Evolutionary conservation across 371 early-diverging fungal species (phyloP).

Genomic region (Dipsacomyces acuminosporus): DNA sequence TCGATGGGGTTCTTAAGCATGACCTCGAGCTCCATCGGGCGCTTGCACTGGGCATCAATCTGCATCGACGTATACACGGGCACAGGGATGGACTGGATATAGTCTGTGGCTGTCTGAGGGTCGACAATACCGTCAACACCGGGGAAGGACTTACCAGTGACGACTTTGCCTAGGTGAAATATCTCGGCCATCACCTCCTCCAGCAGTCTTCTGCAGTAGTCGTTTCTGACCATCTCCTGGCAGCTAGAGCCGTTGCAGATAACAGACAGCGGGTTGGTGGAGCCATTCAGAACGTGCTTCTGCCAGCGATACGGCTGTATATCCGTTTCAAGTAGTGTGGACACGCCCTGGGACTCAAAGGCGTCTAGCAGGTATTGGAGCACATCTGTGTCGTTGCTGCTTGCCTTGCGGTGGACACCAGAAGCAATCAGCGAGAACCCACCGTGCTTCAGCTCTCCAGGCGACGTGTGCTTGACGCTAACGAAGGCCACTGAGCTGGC

Average conservation of each 20-base stretch:
- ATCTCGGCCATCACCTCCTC: conserved; percentile 61
- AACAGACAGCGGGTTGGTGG: conserved; percentile 72
- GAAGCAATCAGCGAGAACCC: conserved; percentile 42
- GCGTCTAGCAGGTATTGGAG: conserved; percentile 43
- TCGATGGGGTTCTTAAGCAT: conserved; percentile 42
- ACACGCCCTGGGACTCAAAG: conserved; percentile 54
- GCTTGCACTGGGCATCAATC: conserved; percentile 37
- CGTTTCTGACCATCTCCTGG: conserved; percentile 54
- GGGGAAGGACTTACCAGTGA: conserved; percentile 39
- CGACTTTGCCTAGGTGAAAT: conserved; percentile 48
- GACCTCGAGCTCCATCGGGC: conserved; percentile 46
- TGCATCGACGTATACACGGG: conserved; percentile 46
- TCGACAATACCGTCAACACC: conserved; percentile 33
- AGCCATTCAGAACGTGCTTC: conserved; percentile 76
- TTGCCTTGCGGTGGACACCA: conserved; percentile 45
- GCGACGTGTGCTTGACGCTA: conserved; percentile 59
- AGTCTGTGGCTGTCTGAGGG: conserved; percentile 27
- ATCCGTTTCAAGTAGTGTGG: conserved; percentile 49
- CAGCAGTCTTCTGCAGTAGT: conserved; percentile 51
- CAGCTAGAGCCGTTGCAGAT: conserved; percentile 62
- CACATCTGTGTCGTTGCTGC: conserved; percentile 22
- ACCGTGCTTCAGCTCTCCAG: conserved; percentile 57
- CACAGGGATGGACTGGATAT: conserved; percentile 23
- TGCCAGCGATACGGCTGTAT: conserved; percentile 79
- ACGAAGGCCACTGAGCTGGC: conserved; percentile 71